phyloP scores from a whole-genome alignment of 2,329 filamentous ascomycete genomes.

The Fusarium fujikuroi region DNA sequence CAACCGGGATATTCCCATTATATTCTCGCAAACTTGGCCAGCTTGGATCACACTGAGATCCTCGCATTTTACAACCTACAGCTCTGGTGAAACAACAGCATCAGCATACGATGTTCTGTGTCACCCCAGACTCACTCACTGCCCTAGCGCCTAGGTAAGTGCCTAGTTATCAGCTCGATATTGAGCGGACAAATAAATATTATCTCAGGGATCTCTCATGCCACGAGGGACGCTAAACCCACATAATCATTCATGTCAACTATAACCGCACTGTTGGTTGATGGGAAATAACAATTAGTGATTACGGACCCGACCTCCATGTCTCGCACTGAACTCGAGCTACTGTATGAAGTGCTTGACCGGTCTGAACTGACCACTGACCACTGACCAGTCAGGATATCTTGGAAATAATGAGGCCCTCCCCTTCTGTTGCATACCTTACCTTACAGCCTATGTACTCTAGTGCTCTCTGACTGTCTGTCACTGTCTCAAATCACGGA shows the following conservation, averaged over 20 bases:
- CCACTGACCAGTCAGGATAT: background rate
- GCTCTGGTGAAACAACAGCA: constrained; percentile 9
- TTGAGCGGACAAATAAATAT: background rate
- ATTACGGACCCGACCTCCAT: background rate
- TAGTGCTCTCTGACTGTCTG: background rate
- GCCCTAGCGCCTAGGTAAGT: background rate
- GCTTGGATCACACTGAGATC: constrained; percentile 22
- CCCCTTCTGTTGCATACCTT: constrained; percentile 5
- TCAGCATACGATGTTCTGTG: constrained; percentile 13
- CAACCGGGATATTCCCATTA: background rate
- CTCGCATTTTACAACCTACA: background rate
- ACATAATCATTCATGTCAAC: background rate
- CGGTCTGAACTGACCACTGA: constrained; percentile 7
- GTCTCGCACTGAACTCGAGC: background rate
- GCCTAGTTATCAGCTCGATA: background rate
- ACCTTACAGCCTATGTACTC: background rate
- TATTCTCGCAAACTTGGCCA: constrained; percentile 24
- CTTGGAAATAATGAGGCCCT: constrained; percentile 22
- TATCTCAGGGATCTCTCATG: constrained; percentile 6
- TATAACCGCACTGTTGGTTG: background rate
- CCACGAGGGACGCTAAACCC: constrained; percentile 18
- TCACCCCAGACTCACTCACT: background rate
- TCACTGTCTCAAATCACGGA: constrained; percentile 18
- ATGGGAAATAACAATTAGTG: background rate
- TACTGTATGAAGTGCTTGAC: constrained; percentile 12